Base-by-base conservation (phyloP, 2,329 filamentous ascomycete genomes). In the Alternaria sp. region DNA sequence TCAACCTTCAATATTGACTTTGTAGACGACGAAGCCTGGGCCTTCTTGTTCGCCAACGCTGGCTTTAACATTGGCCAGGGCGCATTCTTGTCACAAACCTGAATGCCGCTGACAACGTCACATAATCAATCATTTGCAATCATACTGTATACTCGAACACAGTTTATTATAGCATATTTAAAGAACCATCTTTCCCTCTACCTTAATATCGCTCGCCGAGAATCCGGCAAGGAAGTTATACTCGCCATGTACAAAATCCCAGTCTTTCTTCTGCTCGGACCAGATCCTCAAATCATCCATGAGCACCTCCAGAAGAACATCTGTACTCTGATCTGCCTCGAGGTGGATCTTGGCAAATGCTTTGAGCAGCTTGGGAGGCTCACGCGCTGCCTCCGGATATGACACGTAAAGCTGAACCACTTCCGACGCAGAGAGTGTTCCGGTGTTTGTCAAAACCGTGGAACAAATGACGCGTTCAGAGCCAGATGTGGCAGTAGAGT, bases 61-160 rank as follows among this genome's bases (percentile, higher is more conserved):
- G 61, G 61, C 5, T 63, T 63, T 46, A 57, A 59, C 3, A 36
- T 60, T 43, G 51, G 54, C 32, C 23, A 52, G 23, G 57, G 61
- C 13, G 25, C 40, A 19, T 55, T 55, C 36, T 51, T 51, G 25
- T 40, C 8, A 40, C 36, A 17, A 17, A 17, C 15, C 36, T 40
- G 36, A 40, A 40, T 6, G 15, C 9, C n/a, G 9, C 9, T 17
- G 9, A 17, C 4, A 17, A 17, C n/a, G 9, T 40, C 36, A 17
- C 36, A 1, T 3, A 3, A 17, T 40, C n/a, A 40, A 6, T 11
- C 4, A 1, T 11, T 6, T 6, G 36, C n/a, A 9, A 40, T 17
- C 11, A 1, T 17, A 40, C 36, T 17, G 36, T 40, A 11, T 17
- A 11, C 0, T 11, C 3, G 9, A 11, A 17, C 9, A 1, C 4